Percentiles rank a stretch among this genome's conserved stretches.
Conservation (phyloP, 148 eudicot species). For the Silene conica region DNA sequence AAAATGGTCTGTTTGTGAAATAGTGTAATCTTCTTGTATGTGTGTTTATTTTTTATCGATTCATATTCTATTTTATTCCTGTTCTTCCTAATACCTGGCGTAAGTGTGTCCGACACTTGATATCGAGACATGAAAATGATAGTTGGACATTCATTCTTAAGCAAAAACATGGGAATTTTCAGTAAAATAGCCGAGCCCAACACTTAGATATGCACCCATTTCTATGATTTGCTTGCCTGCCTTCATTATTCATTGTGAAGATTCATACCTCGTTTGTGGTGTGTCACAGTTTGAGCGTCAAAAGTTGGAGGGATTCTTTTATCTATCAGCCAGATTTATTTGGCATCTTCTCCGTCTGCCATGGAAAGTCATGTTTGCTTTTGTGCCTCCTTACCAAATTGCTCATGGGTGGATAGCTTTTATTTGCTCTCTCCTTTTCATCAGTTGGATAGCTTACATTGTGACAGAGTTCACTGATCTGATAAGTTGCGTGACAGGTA, state of each 20-base stretch:
- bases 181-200: no score
- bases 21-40: not conserved
- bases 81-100: not conserved
- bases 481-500: conserved; percentile 92
- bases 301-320: conserved; percentile 31
- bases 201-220: not conserved
- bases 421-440: conserved; percentile 63
- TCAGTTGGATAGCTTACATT: conserved; percentile 71
- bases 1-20: not conserved
- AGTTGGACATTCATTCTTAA: not conserved
- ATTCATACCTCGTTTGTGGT: conserved; percentile 19
- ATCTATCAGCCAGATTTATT: conserved; percentile 31
- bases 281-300: conserved; percentile 46
- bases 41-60: not conserved
- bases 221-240: not conserved
- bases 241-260: conserved; percentile 2
- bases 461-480: conserved; percentile 71
- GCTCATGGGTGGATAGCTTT: conserved; percentile 96
- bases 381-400: conserved; percentile 73
- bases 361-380: conserved; percentile 75
- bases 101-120: not conserved
- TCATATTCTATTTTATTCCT: no score
- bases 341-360: conserved; percentile 65
- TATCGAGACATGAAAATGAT: no score
- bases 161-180: not conserved